phyloP scores from a whole-genome alignment of 768 basidiomycete species.

The Lentinula boryana region DNA sequence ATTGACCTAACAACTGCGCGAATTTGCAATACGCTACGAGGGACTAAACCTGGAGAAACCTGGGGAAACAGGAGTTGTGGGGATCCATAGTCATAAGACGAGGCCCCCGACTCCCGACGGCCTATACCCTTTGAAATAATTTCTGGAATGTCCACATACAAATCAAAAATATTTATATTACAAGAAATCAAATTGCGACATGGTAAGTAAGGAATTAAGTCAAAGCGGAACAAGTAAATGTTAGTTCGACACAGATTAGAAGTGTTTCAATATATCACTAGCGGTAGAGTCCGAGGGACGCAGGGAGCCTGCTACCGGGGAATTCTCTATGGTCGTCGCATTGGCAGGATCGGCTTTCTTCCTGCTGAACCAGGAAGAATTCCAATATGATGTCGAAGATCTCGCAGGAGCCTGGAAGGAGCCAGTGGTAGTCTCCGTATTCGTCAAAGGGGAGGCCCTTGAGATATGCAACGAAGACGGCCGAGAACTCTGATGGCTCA shows the following conservation, averaged over 20 bases:
- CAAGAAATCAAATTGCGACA: not conserved
- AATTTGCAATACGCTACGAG: not conserved
- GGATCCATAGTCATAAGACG: too few relatives aligned
- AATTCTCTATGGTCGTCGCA: constrained; percentile 37
- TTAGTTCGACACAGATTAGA: not conserved
- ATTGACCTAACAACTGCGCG: not conserved
- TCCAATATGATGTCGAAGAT: constrained; percentile 53
- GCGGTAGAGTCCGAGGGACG: not conserved
- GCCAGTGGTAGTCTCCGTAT: constrained; percentile 14
- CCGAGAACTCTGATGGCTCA: constrained; percentile 53
- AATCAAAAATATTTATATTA: too few relatives aligned
- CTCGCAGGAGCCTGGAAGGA: constrained; percentile 22
- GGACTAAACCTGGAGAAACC: too few relatives aligned
- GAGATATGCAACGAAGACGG: constrained; percentile 55
- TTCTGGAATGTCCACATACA: not conserved
- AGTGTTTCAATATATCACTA: constrained; percentile 3
- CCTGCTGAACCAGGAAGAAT: constrained; percentile 54
- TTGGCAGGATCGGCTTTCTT: constrained; percentile 48
- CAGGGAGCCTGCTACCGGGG: not conserved
- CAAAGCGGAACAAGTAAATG: not conserved
- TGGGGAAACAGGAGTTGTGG: too few relatives aligned
- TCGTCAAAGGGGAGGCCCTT: constrained; percentile 40
- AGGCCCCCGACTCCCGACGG: too few relatives aligned
- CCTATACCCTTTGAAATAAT: not conserved
- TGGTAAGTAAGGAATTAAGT: not conserved